Percentiles rank a stretch among this genome's conserved stretches.
Conservation (phyloP, 768 basidiomycete genomes). For the Trametes maxima region DNA sequence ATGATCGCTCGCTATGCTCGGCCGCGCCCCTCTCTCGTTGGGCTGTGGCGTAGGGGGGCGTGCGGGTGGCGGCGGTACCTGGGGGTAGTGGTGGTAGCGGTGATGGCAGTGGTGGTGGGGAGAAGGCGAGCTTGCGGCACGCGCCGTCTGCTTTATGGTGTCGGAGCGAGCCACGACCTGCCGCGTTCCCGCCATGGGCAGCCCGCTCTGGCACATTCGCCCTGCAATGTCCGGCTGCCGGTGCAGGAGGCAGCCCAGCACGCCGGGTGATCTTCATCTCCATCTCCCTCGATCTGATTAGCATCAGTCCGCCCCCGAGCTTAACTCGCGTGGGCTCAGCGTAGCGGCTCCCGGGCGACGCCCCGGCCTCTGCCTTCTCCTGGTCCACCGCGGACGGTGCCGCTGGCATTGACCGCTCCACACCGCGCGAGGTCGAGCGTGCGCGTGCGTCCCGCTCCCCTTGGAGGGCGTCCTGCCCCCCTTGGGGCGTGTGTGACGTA, state of each 20-base stretch:
- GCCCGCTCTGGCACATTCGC: conserved; percentile 14
- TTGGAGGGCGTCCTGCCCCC: neutral
- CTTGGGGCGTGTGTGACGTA: neutral
- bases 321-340: conserved; percentile 28
- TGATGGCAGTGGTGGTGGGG: neutral
- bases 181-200: conserved; percentile 4
- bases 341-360: neutral
- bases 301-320: conserved; percentile 21
- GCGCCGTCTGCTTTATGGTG: conserved; percentile 5
- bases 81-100: neutral
- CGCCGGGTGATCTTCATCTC: conserved; percentile 21
- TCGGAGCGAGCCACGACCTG: conserved; percentile 7
- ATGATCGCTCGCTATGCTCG: neutral
- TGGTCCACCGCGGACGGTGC: neutral
- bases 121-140: neutral
- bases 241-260: conserved; percentile 10
- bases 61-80: neutral
- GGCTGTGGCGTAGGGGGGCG: neutral
- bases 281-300: conserved; percentile 29
- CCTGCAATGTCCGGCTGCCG: conserved; percentile 12
- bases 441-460: neutral
- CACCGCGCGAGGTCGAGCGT: conserved; percentile 3
- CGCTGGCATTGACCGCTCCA: neutral
- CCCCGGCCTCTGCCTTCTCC: neutral
- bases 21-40: neutral